A percentile compares a stretch with the other conserved stretches of the same genome.
phyloP scores from a whole-genome alignment of 2,329 filamentous ascomycete genomes.

The Fusarium bulbicola region DNA sequence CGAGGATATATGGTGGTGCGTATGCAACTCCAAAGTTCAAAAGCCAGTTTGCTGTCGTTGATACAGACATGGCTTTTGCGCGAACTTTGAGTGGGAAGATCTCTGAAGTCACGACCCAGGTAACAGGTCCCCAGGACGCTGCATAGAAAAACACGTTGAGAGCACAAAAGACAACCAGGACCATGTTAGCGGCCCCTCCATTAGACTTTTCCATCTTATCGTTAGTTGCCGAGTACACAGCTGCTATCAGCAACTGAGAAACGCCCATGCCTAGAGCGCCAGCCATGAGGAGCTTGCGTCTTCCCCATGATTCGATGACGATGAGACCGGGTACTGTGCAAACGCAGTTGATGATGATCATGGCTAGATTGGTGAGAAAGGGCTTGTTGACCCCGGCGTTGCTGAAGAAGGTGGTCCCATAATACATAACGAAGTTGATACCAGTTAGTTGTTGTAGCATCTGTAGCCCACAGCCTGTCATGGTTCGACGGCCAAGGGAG shows the following conservation, averaged over 20 bases:
- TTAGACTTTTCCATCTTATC: slow-evolving; percentile 39
- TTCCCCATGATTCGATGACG: slow-evolving; percentile 80
- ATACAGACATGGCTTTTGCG: slow-evolving; percentile 78
- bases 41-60: slow-evolving; percentile 81
- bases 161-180: slow-evolving; percentile 70
- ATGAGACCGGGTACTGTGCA: slow-evolving; percentile 80
- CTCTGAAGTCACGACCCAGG: slow-evolving; percentile 78
- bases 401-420: slow-evolving; percentile 76
- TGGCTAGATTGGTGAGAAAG: slow-evolving; percentile 77
- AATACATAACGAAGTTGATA: slow-evolving; percentile 82
- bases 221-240: slow-evolving; percentile 62
- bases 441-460: slow-evolving; percentile 82
- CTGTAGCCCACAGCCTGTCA: slow-evolving; percentile 78
- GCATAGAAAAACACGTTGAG: slow-evolving; percentile 85
- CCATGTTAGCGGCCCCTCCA: slow-evolving; percentile 60
- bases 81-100: slow-evolving; percentile 76
- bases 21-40: slow-evolving; percentile 85
- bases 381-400: slow-evolving; percentile 67
- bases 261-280: slow-evolving; percentile 79
- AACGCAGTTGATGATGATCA: slow-evolving; percentile 78
- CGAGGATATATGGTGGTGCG: slow-evolving; percentile 80
- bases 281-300: slow-evolving; percentile 75
- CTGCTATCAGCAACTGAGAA: slow-evolving; percentile 71
- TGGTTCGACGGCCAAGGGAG: slow-evolving; percentile 72
- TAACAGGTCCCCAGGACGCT: slow-evolving; percentile 78